Evolutionary conservation across 1,139 yeast species (phyloP), one percentile per base, ranked within the genome.

Genomic region (Martiniozyma asiatica): DNA sequence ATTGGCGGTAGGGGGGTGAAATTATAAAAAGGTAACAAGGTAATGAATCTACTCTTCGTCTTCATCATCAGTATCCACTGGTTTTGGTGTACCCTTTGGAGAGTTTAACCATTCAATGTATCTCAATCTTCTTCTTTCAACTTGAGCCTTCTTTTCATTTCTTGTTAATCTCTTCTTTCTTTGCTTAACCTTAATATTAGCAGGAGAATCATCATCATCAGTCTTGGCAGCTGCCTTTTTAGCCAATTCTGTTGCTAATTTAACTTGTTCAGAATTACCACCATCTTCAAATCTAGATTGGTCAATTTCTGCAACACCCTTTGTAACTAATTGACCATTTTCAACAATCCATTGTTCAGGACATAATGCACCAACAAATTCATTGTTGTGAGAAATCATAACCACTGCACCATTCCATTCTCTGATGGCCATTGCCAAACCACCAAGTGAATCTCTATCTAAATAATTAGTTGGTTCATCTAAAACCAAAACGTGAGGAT

Each of bases 331-430:
- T 40, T 69, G 68, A 53, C 98, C 98, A 49, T 87, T 80, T 54
- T 84, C 94, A 35, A 89, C 94, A 47, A 80, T 74, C 98, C 98
- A 89, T 59, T 87, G 96, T 61, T 89, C 98, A 25, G 97, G 97
- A 57, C 97, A 87, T 47, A 89, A 62, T 3, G 98, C 97, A 35
- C 96, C 94, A 26, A 87, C 96, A 47, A 89, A 89, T 58, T 89
- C 98, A 50, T 77, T 80, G 64, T 87, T 87, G 64, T 89, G 98
- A 38, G 97, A 85, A 62, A 89, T 89, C 94, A 89, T 84, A 38
- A 87, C 94, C 38, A 89, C 97, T 60, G 97, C 97, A 51, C 98
- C 98, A 39, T 73, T 60, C 97, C 97, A 89, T 56, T 85, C 96
- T 59, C 96, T 76, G 51, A 89, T 89, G 33, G 98, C 98, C 46